Evolutionary conservation across 2,329 filamentous ascomycete species (phyloP), one percentile per base, ranked within the genome.

Genomic region (Grosmannia penicillata): DNA sequence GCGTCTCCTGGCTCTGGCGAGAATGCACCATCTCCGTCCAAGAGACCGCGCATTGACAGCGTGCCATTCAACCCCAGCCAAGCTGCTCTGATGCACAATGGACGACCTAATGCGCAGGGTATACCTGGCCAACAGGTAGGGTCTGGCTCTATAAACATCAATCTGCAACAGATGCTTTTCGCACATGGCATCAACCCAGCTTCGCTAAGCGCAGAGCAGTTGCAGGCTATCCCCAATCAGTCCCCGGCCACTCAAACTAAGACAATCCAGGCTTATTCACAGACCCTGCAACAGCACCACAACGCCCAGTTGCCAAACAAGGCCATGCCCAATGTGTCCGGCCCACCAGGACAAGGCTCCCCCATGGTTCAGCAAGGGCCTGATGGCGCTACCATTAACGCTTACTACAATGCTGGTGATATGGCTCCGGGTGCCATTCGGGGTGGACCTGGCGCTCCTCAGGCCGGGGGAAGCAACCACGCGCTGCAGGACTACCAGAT

Each of bases 11-110:
- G 78, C 36, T 79, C 80, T 27, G 78, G 77, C 39, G 87, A 95
- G 38, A 91, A 91, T 52, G 86, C 84, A 21, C 85, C 86, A 5
- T 96, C 89, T 24, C 89, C 89, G 2, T 89, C 82, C 45, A 96
- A 96, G 65, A 75, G 87, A 52, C 83, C 78, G 41, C 82, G 87
- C 41, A 72, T 94, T 43, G 83, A 87, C 47, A 77, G 79, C 52
- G 73, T 69, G 25, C 69, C 70, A 9, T 85, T 84, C 59, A 83
- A 83, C 54, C 76, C 78, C 45, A 78, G 77, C 53, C 80, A 78
- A 50, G 62, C 62, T 41, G 66, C 61, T 45, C 81, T 87, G 71
- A 80, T 81, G 61, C 74, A 76, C 39, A 84, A 83, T 58, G 81
- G 80, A 50, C 73, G 75, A 55, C 79, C 78, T 53, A 63, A 65